Conservation (phyloP, 2,329 filamentous ascomycete species). For the Lecanicillium sp. region DNA sequence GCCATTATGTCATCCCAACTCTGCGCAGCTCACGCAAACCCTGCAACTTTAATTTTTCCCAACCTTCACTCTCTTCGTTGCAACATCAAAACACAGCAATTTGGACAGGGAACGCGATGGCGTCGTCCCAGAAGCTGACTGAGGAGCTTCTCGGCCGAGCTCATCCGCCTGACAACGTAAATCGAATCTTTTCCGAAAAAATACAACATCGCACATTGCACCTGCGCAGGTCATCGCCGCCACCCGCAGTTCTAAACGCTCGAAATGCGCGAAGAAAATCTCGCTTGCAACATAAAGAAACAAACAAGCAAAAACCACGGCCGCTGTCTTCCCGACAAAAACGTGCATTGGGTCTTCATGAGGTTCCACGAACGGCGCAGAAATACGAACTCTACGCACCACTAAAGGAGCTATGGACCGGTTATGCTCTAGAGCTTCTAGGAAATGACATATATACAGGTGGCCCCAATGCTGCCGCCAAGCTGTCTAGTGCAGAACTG, state of each 20-base stretch:
- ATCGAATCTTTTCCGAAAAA: slow-evolving; percentile 70
- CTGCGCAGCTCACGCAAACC: no score
- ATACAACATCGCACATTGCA: slow-evolving; percentile 75
- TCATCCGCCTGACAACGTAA: slow-evolving; percentile 64
- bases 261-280: slow-evolving; percentile 48
- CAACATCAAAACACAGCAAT: no score
- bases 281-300: slow-evolving; percentile 35
- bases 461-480: slow-evolving; percentile 54
- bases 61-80: no score
- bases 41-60: no score
- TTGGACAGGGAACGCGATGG: no score
- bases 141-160: slow-evolving; percentile 65
- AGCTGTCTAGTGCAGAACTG: slow-evolving; percentile 79
- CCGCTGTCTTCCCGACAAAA: slow-evolving; percentile 77
- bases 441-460: slow-evolving; percentile 50
- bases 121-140: slow-evolving; percentile 33
- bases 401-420: slow-evolving; percentile 70
- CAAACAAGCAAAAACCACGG: slow-evolving; percentile 43
- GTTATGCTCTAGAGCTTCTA: slow-evolving; percentile 77
- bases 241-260: slow-evolving; percentile 42
- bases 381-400: slow-evolving; percentile 67
- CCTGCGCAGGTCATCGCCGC: slow-evolving; percentile 67
- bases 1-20: no score
- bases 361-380: slow-evolving; percentile 57
- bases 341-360: slow-evolving; percentile 62